Evolutionary conservation across 169 alveolate genomes (phyloP).

Genomic region (Miamiensis avidus): DNA sequence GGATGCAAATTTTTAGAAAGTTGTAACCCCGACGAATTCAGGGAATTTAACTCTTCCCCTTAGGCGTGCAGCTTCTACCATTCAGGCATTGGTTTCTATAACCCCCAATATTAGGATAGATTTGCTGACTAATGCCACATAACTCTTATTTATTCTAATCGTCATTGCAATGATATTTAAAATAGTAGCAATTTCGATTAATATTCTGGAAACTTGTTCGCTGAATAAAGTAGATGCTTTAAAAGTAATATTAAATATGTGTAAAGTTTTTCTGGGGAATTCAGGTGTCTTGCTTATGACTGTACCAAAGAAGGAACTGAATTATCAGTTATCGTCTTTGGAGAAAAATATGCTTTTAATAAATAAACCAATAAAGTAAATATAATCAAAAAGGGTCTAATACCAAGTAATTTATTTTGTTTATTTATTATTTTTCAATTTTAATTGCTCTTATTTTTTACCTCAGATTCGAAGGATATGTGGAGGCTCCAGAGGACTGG

Average conservation of each 20-base stretch:
- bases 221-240: background rate
- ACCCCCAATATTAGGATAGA: background rate
- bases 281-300: background rate
- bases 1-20: conserved; percentile 35
- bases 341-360: background rate
- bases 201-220: background rate
- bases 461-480: background rate
- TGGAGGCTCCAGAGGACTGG: background rate
- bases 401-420: too few relatives aligned
- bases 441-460: too few relatives aligned
- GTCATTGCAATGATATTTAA: background rate
- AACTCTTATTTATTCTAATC: background rate
- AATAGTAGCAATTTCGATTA: background rate
- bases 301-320: background rate
- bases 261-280: background rate
- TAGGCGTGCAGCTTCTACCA: background rate
- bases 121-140: background rate
- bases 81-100: conserved; percentile 11
- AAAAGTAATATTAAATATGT: background rate
- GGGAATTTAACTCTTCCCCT: conserved; percentile 8
- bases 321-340: background rate
- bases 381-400: too few relatives aligned
- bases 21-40: background rate
- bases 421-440: too few relatives aligned
- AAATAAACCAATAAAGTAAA: too few relatives aligned